A percentile compares a stretch with the other conserved stretches of the same genome.
Evolutionary conservation across 345 rosid species (phyloP).

Genomic region (Citrus unshiu): DNA sequence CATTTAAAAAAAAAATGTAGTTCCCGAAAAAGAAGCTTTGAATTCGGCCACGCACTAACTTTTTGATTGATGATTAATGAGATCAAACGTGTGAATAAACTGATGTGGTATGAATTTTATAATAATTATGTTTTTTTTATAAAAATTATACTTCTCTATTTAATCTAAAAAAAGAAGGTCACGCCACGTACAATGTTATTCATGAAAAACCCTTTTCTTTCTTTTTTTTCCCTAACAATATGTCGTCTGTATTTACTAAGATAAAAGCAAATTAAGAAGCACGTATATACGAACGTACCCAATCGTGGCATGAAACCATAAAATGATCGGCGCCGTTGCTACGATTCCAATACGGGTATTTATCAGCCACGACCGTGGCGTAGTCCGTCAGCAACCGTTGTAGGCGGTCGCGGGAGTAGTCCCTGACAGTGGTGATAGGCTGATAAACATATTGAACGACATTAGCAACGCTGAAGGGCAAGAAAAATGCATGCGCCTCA

Average conservation of each 20-base stretch:
- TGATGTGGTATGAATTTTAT: too few relatives aligned
- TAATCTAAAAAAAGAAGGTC: too few relatives aligned
- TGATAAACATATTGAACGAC: constrained; percentile 25
- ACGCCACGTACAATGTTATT: too few relatives aligned
- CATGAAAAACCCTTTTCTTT: too few relatives aligned
- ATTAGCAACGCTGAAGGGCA: constrained; percentile 40
- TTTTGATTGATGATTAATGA: too few relatives aligned
- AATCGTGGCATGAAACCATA: constrained; percentile 61
- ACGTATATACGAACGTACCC: constrained; percentile 32
- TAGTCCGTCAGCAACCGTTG: constrained; percentile 34
- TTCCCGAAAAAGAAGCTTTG: neutral
- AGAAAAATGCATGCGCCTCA: constrained; percentile 42
- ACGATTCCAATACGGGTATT: constrained; percentile 63
- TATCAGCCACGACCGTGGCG: constrained; percentile 28
- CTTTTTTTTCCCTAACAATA: too few relatives aligned
- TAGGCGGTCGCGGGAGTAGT: constrained; percentile 22
- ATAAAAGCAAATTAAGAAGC: too few relatives aligned
- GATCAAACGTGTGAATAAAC: too few relatives aligned
- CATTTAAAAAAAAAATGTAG: too few relatives aligned
- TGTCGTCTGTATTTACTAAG: too few relatives aligned
- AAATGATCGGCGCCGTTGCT: constrained; percentile 61
- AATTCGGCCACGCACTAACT: neutral
- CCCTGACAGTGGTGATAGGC: constrained; percentile 18
- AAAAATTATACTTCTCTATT: too few relatives aligned
- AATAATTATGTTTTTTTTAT: too few relatives aligned